A percentile compares a stretch with the other conserved stretches of the same genome.
These are phyloP conservation scores for Plasmodium adleri DNA, from an alignment of 169 alveolate genomes.

Conservation along the genomic window DNA sequence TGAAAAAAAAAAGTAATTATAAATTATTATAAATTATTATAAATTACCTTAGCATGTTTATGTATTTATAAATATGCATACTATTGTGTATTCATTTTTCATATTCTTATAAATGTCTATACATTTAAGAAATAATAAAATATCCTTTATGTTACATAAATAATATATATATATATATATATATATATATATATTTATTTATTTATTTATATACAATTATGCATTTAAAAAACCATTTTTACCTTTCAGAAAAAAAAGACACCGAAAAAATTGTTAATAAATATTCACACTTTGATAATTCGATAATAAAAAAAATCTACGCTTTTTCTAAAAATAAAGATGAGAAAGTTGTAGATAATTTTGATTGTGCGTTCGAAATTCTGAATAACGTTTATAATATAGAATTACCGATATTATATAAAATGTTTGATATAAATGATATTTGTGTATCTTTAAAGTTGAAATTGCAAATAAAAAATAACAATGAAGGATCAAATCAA, in stretches of 20 bases:
- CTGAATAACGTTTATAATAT: background rate
- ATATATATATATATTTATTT: background rate
- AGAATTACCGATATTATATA: conserved; percentile 2
- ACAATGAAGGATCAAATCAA: conserved; percentile 3
- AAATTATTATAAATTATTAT: no score
- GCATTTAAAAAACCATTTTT: conserved; percentile 27
- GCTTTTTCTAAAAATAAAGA: conserved; percentile 13
- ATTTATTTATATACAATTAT: background rate
- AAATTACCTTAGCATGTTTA: no score
- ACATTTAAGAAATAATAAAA: no score
- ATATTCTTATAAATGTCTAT: no score
- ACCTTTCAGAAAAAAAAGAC: background rate
- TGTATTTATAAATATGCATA: no score
- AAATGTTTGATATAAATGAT: conserved; percentile 13
- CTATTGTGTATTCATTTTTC: no score
- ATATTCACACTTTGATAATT: conserved; percentile 13
- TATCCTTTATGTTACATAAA: background rate
- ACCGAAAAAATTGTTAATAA: background rate
- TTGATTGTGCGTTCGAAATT: background rate
- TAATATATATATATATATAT: background rate
- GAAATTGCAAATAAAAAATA: conserved; percentile 28
- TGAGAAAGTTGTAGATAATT: conserved; percentile 1
- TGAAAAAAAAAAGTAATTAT: no score
- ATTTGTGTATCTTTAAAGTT: conserved; percentile 39
- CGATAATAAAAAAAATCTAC: conserved; percentile 24